Conservation (phyloP, 306 rosid species). For the Calophaca sinica region DNA sequence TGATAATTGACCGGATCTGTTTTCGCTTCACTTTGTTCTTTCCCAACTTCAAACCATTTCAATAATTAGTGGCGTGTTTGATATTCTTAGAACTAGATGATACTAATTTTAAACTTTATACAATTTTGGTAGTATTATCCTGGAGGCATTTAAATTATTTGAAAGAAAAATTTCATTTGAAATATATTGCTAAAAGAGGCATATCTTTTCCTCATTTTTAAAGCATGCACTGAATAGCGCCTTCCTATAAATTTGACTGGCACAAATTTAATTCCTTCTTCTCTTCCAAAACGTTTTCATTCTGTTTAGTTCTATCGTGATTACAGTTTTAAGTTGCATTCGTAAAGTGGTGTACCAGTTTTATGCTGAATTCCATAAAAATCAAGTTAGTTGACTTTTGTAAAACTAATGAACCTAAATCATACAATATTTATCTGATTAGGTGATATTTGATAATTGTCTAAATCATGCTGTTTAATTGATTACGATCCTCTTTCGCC, state of each 20-base stretch:
- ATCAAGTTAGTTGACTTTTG: constrained; percentile 11
- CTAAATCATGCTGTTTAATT: neutral
- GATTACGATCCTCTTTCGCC: neutral
- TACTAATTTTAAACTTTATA: neutral
- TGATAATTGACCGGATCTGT: neutral
- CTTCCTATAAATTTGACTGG: no score
- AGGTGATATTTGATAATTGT: neutral
- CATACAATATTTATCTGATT: constrained; percentile 2
- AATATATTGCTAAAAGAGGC: neutral
- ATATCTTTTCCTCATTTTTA: neutral
- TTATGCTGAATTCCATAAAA: neutral
- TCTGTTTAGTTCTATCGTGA: neutral
- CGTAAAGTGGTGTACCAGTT: no score
- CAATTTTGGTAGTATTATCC: neutral
- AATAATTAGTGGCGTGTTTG: neutral
- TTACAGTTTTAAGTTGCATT: no score
- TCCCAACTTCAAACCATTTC: constrained; percentile 1
- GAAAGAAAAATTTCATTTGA: neutral
- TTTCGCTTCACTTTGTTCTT: neutral
- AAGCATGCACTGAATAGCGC: neutral
- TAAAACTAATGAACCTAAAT: neutral
- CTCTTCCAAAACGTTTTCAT: neutral
- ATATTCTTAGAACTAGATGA: neutral
- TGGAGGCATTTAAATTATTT: neutral
- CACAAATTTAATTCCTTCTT: no score